Percentiles rank a stretch among this genome's conserved stretches.
Conservation (phyloP, 1,139 yeast genomes). For the Magnusiomyces suaveolens region DNA sequence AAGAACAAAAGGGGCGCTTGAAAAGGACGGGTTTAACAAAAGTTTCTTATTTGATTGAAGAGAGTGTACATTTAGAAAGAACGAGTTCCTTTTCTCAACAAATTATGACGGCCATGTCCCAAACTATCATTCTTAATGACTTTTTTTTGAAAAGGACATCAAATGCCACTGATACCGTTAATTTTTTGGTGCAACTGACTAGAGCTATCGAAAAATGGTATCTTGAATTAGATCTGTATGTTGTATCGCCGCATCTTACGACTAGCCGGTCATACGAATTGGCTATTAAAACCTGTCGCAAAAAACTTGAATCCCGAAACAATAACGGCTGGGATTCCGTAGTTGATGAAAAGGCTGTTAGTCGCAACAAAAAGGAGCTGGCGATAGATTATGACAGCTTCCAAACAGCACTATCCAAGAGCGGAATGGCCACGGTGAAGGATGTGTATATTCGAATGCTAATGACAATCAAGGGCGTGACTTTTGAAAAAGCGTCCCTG, state of each 20-base stretch:
- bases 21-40: conserved; percentile 57
- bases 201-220: conserved; percentile 27
- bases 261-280: conserved; percentile 21
- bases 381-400: conserved; percentile 54
- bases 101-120: conserved; percentile 67
- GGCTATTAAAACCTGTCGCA: conserved; percentile 16
- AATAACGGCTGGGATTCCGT: conserved; percentile 7
- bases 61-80: conserved; percentile 37
- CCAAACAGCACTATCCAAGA: conserved; percentile 61
- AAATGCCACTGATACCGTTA: conserved; percentile 66
- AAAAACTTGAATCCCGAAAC: conserved; percentile 15
- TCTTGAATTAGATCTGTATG: conserved; percentile 16
- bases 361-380: conserved; percentile 18
- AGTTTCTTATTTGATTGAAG: conserved; percentile 78
- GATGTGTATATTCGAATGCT: conserved; percentile 71
- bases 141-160: conserved; percentile 63
- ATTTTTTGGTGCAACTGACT: conserved; percentile 52
- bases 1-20: conserved; percentile 74
- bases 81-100: conserved; percentile 48
- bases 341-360: conserved; percentile 10
- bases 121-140: conserved; percentile 54
- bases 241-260: conserved; percentile 44
- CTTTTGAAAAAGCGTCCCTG: conserved; percentile 73
- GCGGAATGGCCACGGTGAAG: conserved; percentile 58
- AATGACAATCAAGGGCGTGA: conserved; percentile 69